Base-by-base conservation (phyloP, 768 basidiomycete species). In the Mycena filopes region DNA sequence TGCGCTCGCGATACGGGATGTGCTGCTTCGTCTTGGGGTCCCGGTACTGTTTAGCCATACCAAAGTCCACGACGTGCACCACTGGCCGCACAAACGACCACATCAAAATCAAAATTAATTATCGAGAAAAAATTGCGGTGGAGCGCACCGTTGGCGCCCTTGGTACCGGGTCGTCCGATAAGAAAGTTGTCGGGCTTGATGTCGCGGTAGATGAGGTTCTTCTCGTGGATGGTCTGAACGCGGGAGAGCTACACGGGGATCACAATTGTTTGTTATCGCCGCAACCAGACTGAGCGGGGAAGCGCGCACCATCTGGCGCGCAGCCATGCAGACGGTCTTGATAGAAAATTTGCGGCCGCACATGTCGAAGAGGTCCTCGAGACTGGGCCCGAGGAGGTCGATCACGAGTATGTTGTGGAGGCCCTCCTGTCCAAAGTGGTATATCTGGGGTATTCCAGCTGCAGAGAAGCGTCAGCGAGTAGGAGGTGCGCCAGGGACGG, bases 151-250 rank as follows among this genome's bases (percentile, higher is more conserved):
- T 96, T 97, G 18, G 94, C 86, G 48, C 86, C 88, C 81, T 98
- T 98, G 23, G 95, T 98, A 40, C 89, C 90, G 11, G 97, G 91
- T 23, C 97, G 90, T 40, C 98, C 98, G 75, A 99, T 92, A 70
- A 99, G 87, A 78, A 99, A 99, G 80, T 99, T 99, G 82, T 99
- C 98, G 12, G 98, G 98, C 79, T 99, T 99, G 83, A 99, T 99
- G 77, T 99, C 98, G 59, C 98, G 93, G 78, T 99, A 99, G 72
- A 99, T 99, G 73, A 99, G 88, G 80, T 98, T 98, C 86, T 98
- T 99, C 80, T 98, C 97, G 79, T 99, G 98, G 55, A 99, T 98
- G 20, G 93, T 97, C 79, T 99, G 97, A 21, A 98, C 96, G 72
- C 98, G 90, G 53, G 94, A 88, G 63, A 99, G 84, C 97, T 99